These are phyloP conservation scores for Zymoseptoria brevis DNA, from an alignment of 2,329 filamentous ascomycete species.

Conservation along the genomic window DNA sequence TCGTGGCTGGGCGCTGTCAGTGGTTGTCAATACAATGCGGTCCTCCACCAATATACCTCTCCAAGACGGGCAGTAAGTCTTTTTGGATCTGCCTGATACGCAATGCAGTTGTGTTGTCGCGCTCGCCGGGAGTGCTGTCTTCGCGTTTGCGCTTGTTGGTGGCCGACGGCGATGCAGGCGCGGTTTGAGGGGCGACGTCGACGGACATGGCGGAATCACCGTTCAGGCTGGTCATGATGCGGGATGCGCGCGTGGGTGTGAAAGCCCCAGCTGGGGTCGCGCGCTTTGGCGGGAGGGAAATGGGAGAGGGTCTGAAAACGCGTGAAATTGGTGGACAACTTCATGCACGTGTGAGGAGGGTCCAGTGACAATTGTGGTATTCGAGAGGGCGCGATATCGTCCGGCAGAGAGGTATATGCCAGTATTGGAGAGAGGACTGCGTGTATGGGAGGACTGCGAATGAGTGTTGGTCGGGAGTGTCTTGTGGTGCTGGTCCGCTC, in stretches of 20 bases:
- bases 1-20: slow-evolving; percentile 29
- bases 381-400: neutral
- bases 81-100: slow-evolving; percentile 27
- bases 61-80: slow-evolving; percentile 37
- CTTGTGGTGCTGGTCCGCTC: neutral
- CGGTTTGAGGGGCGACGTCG: slow-evolving; percentile 1
- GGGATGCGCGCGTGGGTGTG: slow-evolving; percentile 8
- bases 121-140: slow-evolving; percentile 27
- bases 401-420: neutral
- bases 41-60: slow-evolving; percentile 28
- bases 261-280: slow-evolving; percentile 3
- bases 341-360: neutral
- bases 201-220: slow-evolving; percentile 4
- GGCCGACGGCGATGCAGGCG: slow-evolving; percentile 5
- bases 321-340: neutral
- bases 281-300: slow-evolving; percentile 2
- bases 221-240: slow-evolving; percentile 15
- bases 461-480: neutral
- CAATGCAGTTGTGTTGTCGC: slow-evolving; percentile 14
- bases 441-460: neutral
- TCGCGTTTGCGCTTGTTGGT: slow-evolving; percentile 41
- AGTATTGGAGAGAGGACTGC: neutral
- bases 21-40: neutral
- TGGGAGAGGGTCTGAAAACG: neutral
- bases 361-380: neutral